phyloP scores from a whole-genome alignment of 2,329 filamentous ascomycete species.

The Fusarium abutilonis region DNA sequence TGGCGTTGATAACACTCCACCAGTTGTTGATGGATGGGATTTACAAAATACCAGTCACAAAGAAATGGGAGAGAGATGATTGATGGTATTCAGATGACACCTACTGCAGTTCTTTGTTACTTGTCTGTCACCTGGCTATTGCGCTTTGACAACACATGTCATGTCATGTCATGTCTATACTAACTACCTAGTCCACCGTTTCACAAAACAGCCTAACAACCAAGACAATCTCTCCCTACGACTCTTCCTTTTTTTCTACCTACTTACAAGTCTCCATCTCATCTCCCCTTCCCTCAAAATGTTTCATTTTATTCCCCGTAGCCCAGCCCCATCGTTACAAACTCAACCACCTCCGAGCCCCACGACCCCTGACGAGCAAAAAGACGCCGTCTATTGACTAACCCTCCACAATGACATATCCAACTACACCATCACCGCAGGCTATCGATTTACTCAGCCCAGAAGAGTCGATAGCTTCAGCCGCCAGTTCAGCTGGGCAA shows the following conservation, averaged over 20 bases:
- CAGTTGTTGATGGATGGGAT: neutral
- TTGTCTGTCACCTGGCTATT: neutral
- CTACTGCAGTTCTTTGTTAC: neutral
- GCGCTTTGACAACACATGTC: neutral
- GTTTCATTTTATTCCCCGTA: constrained; percentile 27
- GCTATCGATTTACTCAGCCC: constrained; percentile 34
- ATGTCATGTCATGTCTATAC: neutral
- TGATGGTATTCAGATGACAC: neutral
- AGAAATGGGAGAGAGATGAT: neutral
- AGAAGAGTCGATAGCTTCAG: constrained; percentile 29
- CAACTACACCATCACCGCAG: constrained; percentile 9
- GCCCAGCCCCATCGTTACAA: constrained; percentile 2
- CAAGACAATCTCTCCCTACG: constrained; percentile 1
- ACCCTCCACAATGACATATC: neutral
- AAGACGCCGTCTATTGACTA: neutral
- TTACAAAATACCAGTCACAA: neutral
- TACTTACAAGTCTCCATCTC: neutral
- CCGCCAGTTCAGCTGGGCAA: constrained; percentile 12
- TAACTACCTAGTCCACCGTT: neutral
- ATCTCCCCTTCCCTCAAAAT: neutral
- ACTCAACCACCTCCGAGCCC: neutral
- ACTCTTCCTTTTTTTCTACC: neutral
- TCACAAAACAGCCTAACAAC: neutral
- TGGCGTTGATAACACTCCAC: constrained; percentile 4
- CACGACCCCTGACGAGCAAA: constrained; percentile 11